phyloP scores from a whole-genome alignment of 2,329 filamentous ascomycete genomes.

The Neonectria ditissima region DNA sequence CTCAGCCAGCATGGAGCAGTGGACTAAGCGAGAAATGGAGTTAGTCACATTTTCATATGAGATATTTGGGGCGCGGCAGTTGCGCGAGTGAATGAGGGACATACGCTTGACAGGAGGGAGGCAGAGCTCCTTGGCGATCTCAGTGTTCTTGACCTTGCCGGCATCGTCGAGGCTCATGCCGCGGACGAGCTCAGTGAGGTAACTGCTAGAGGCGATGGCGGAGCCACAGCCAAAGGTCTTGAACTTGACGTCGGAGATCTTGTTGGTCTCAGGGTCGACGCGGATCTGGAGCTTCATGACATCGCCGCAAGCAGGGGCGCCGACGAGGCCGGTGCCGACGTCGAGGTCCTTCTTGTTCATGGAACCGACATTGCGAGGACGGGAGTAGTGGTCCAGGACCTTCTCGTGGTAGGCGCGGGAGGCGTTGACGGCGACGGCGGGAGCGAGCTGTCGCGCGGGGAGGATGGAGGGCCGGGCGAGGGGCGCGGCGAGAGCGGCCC shows the following conservation, averaged over 20 bases:
- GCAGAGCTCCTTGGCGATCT: constrained; percentile 97
- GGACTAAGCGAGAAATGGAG: constrained; percentile 66
- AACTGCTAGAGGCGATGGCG: constrained; percentile 94
- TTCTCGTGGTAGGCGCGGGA: constrained; percentile 66
- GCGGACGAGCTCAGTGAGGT: constrained; percentile 92
- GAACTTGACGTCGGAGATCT: constrained; percentile 95
- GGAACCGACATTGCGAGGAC: constrained; percentile 67
- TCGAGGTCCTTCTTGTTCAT: constrained; percentile 80
- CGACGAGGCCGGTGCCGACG: constrained; percentile 92
- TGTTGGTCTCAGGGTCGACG: constrained; percentile 88
- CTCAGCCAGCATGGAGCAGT: constrained; percentile 92
- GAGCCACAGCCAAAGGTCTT: constrained; percentile 97
- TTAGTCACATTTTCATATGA: constrained; percentile 42
- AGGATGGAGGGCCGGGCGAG: constrained; percentile 52
- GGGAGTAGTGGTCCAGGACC: constrained; percentile 64
- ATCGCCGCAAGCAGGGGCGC: constrained; percentile 88
- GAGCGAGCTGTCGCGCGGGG: constrained; percentile 56
- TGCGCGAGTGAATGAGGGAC: constrained; percentile 49
- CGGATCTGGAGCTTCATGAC: constrained; percentile 87
- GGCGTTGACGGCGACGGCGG: constrained; percentile 54
- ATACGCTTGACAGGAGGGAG: constrained; percentile 87
- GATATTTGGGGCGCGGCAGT: constrained; percentile 24
- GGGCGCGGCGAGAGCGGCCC: constrained; percentile 56
- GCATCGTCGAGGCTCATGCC: constrained; percentile 97
- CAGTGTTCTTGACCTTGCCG: constrained; percentile 91